Percentiles rank a stretch among this genome's conserved stretches.
Conservation (phyloP, 257 asterid genomes). For the Hygrophila difformis region DNA sequence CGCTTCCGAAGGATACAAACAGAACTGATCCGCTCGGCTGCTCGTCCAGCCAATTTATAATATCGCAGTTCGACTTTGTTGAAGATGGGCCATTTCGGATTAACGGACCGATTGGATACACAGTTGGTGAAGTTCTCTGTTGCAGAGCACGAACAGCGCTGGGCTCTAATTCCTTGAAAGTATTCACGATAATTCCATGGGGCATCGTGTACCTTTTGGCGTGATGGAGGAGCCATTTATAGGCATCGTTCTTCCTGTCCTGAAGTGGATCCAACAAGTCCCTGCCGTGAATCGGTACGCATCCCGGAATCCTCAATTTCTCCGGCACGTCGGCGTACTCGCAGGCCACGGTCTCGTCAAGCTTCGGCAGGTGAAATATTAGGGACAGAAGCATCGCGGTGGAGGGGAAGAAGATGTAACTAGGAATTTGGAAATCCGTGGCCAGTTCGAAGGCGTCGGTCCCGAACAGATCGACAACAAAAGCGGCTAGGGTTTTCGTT, state of each 20-base stretch:
- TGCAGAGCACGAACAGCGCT: constrained; percentile 2
- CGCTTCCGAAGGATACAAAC: constrained; percentile 7
- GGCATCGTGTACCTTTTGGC: constrained; percentile 33
- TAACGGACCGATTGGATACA: constrained; percentile 57
- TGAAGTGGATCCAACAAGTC: too few relatives aligned
- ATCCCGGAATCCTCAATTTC: too few relatives aligned
- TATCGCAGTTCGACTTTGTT: background rate
- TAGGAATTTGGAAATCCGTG: too few relatives aligned
- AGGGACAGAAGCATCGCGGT: too few relatives aligned
- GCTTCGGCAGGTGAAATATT: too few relatives aligned
- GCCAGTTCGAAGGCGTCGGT: background rate
- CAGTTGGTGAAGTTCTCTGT: background rate
- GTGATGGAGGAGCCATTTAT: constrained; percentile 41
- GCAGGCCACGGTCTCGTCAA: too few relatives aligned
- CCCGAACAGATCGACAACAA: background rate
- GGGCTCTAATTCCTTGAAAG: constrained; percentile 46
- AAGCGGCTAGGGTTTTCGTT: background rate
- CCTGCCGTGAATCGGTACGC: too few relatives aligned
- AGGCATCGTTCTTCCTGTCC: constrained; percentile 35
- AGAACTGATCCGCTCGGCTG: constrained; percentile 8
- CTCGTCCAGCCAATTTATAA: constrained; percentile 1
- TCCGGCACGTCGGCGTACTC: too few relatives aligned
- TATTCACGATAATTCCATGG: constrained; percentile 46
- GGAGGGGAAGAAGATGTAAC: too few relatives aligned
- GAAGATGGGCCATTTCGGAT: constrained; percentile 16